Base-by-base conservation (phyloP, 805 yeast species). In the Saccharomycopsis sp. region DNA sequence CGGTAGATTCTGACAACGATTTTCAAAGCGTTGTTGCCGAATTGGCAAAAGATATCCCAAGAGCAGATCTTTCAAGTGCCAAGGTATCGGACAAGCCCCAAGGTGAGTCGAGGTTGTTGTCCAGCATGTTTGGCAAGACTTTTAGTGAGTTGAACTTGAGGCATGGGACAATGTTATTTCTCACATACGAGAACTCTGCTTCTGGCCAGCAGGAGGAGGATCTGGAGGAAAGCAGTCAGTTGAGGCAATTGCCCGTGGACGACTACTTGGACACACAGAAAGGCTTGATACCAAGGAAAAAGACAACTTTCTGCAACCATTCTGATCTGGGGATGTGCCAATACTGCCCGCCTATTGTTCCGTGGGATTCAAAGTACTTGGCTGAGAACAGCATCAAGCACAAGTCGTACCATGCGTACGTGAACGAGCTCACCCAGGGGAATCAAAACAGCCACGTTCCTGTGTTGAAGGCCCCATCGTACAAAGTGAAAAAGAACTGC, bases 301-400 rank as follows among this genome's bases (percentile, higher is more conserved):
- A 65, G 48, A 73, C 85, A 1, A 52, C 58, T 2, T 63, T 87
- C 47, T 89, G 98, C 60, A 73, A 79, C 45, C 98, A 92, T 57
- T 82, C 89, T 2, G 89, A 79, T 29, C 80, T 80, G 52, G 99
- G 97, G 2, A 92, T 92, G 97, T 92, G 98, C 60, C 98, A 92
- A 55, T 86, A 87, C 56, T 92, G 97, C 58, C 77, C 94, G 25
- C 96, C 97, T 0, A 63, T 92, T 39, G 96, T 95, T 26, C 97
- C 98, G 2, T 92, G 89, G 85, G 96, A 92, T 58, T 70, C 69
- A 48, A 73, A 69, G 17, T 89, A 87, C 57, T 79, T 78, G 49
- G 73, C 73, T 36, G 80, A 77, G 48, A 67, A 87, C 48, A 77
- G 73, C 29, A 85, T 89, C 56, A 92, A 92, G 59, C 97, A 89